These are phyloP conservation scores for Tubosaeta sp. DNA, from an alignment of 768 basidiomycete genomes.

Conservation along the genomic window DNA sequence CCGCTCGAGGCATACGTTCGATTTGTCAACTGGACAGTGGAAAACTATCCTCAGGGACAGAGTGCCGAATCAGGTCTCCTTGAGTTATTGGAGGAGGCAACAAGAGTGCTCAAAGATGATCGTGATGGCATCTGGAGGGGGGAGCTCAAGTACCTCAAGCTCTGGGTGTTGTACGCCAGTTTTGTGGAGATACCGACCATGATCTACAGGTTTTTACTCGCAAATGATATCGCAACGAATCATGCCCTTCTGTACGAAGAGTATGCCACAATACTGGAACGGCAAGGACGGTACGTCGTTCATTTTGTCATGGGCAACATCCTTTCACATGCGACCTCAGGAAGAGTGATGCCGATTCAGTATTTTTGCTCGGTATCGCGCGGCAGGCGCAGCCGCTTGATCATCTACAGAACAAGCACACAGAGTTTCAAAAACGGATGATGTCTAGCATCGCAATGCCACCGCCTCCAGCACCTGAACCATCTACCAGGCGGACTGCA, in stretches of 20 bases:
- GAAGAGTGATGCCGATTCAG: constrained; percentile 83
- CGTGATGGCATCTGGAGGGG: constrained; percentile 68
- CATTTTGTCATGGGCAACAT: constrained; percentile 32
- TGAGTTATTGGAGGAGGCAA: constrained; percentile 89
- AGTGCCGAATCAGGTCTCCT: constrained; percentile 87
- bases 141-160: constrained; percentile 84
- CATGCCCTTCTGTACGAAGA: constrained; percentile 89
- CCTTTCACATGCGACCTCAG: constrained; percentile 37
- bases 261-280: constrained; percentile 79
- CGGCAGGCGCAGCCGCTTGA: constrained; percentile 78
- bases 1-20: constrained; percentile 82
- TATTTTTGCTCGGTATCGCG: constrained; percentile 84
- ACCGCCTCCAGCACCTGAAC: constrained; percentile 34
- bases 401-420: constrained; percentile 68
- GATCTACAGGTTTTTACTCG: constrained; percentile 86
- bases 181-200: constrained; percentile 87
- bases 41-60: constrained; percentile 92
- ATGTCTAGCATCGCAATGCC: constrained; percentile 48
- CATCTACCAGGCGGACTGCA: constrained; percentile 39
- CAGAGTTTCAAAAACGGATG: constrained; percentile 92
- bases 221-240: constrained; percentile 84
- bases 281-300: constrained; percentile 64
- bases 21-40: constrained; percentile 88
- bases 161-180: constrained; percentile 92
- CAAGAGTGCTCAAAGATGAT: constrained; percentile 76